These are phyloP conservation scores for Lenzites betulinus DNA, from an alignment of 768 basidiomycete genomes.

Conservation along the genomic window DNA sequence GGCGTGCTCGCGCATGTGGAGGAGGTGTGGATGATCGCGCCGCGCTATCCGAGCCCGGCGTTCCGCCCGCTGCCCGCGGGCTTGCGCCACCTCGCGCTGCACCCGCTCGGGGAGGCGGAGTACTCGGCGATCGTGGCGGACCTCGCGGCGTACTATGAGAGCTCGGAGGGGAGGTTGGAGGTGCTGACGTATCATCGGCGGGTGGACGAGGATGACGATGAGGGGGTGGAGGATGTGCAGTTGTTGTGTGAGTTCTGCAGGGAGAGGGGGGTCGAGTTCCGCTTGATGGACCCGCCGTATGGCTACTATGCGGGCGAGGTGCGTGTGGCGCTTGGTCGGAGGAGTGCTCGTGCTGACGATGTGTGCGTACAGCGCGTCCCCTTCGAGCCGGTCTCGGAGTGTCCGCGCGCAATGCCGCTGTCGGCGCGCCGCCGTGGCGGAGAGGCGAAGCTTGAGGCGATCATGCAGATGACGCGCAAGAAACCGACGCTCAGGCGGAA, in stretches of 20 bases:
- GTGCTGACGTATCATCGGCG: slow-evolving; percentile 12
- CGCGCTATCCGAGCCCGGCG: not conserved
- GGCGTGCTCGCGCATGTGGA: not conserved
- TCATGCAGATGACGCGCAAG: not conserved
- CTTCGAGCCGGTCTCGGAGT: not conserved
- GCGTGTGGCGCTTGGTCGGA: not conserved
- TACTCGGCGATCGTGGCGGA: not conserved
- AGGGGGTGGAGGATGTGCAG: slow-evolving; percentile 1
- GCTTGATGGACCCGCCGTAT: slow-evolving; percentile 13
- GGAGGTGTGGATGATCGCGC: slow-evolving; percentile 1
- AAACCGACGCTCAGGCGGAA: not conserved
- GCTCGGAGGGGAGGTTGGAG: not conserved
- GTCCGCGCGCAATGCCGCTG: not conserved
- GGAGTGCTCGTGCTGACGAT: not conserved
- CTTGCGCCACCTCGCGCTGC: slow-evolving; percentile 5
- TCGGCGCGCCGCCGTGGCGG: not conserved
- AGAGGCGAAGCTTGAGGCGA: not conserved
- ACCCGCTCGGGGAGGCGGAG: not conserved
- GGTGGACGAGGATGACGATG: not conserved
- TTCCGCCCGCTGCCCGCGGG: slow-evolving; percentile 5
- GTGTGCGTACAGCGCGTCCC: not conserved
- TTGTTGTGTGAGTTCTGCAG: slow-evolving; percentile 9
- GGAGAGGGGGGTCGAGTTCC: not conserved
- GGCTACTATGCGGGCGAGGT: slow-evolving; percentile 18
- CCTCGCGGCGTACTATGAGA: not conserved